Percentiles rank a stretch among this genome's conserved stretches.
These are phyloP conservation scores for Botrytis pseudocinerea DNA, from an alignment of 2,329 filamentous ascomycete genomes.

Conservation along the genomic window DNA sequence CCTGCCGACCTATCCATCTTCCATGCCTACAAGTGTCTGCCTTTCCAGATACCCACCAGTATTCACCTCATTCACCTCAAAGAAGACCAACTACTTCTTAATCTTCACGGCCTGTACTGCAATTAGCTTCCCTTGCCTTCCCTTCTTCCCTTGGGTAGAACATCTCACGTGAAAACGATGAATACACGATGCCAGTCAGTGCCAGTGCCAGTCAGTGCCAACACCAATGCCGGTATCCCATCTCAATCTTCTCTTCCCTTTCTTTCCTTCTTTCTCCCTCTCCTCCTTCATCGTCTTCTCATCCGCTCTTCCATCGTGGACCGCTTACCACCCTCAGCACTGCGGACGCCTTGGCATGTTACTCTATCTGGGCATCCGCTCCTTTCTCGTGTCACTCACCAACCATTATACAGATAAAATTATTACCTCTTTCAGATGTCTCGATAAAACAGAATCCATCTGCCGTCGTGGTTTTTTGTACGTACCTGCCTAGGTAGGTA, in stretches of 20 bases:
- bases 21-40: neutral
- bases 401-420: neutral
- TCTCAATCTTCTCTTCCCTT: neutral
- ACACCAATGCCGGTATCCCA: too few relatives aligned
- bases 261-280: neutral
- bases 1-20: neutral
- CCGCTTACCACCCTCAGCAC: neutral
- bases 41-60: neutral
- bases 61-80: neutral
- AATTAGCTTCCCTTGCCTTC: neutral
- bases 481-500: neutral
- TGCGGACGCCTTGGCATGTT: slow-evolving; percentile 8
- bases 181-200: neutral
- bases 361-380: too few relatives aligned
- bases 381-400: neutral
- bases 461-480: neutral
- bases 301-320: neutral
- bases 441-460: neutral
- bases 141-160: neutral
- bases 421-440: neutral
- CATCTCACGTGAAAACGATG: neutral
- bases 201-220: neutral
- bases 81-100: neutral
- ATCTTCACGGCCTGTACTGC: neutral
- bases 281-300: neutral